Base-by-base conservation (phyloP, 805 yeast species). In the Starmerella etchellsii region DNA sequence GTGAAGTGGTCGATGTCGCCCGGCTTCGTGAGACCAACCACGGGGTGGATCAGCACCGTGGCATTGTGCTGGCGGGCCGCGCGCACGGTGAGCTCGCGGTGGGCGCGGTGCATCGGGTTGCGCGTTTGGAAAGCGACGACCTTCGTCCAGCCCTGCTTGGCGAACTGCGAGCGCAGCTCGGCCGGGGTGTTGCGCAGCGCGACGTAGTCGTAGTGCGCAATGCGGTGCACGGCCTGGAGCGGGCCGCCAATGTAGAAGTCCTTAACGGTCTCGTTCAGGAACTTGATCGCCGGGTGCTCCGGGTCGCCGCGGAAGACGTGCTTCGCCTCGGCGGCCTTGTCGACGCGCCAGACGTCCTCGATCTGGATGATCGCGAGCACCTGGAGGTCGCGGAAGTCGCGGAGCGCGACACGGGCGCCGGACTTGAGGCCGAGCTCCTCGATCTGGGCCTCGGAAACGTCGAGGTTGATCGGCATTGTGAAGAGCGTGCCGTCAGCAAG, bases 51-150 rank as follows among this genome's bases (percentile, higher is more conserved):
- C 62, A 87, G 70, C 41, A 87, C 79, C 50, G 81, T 79, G 35
- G 88, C 85, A 51, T 84, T 79, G 52, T 84, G 76, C 52, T 82
- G 91, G 56, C 85, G 74, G n/a, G 97, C 96, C 28, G 96, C 97
- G 55, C 96, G 74, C 35, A 87, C 94, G 14, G 97, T 87, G 56
- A 87, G 69, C 63, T 87, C 97, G 61, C 96, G 74, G 64, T 87
- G 97, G 26, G 97, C 97, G 62, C 97, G 77, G 64, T 87, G 97
- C 96, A 87, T 88, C 52, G 97, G 97, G 68, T 87, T 87, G 68
- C 97, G 76, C 32, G 97, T 87, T 68, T 87, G 97, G 78, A 87
- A 87, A 26, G 97, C 97, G 36, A 87, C 97, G 41, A 87, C 81
- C 55, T 76, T 70, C 55, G 74, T 71, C 96, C 96, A 87, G 51